Evolutionary conservation across 306 rosid genomes (phyloP), one percentile per base, ranked within the genome.

Genomic region (Oemleria cerasiformis): DNA sequence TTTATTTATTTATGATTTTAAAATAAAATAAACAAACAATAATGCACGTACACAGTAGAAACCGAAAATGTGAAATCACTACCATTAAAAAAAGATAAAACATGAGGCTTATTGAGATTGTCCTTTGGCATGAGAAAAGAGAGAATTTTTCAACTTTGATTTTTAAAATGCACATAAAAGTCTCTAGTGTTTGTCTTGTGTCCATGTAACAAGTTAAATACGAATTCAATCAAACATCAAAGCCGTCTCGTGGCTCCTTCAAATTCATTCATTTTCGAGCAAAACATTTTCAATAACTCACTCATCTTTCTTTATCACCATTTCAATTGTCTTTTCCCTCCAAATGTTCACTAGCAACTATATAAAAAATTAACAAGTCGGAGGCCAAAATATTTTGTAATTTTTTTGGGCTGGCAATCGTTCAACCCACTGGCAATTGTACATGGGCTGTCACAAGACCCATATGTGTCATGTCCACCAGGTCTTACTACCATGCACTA

Each of bases 321-420:
- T 0, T 41, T 69, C 43, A 10, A 30, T 70, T 56, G 55, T 70
- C 43, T 23, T 70, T 70, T 42, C n/a, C 65, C 9, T 42, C 9
- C 65, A 8, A 7, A 9, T 48, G 42, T 70, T 23, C 65, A 42
- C 53, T 6, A 30, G 43, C 5, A 7, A 20, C 16, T 40, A 54
- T 17, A 40, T 40, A 13, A 54, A 20, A 67, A 25, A 36, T 6
- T 78, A n/a, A 40, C 5, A 20, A 13, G 55, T 16, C 56, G 23
- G 39, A 39, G 38, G n/a, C 14, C 15, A 40, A 69, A 20, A 8
- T 45, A 45, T 45, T 45, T n/a, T n/a, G n/a, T n/a, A n/a, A n/a
- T n/a, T n/a, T n/a, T n/a, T n/a, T n/a, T n/a, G n/a, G n/a, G n/a
- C n/a, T n/a, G n/a, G n/a, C n/a, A n/a, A n/a, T n/a, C n/a, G n/a